Evolutionary conservation across 768 basidiomycete genomes (phyloP).

Genomic region (Boletus reticuloceps): DNA sequence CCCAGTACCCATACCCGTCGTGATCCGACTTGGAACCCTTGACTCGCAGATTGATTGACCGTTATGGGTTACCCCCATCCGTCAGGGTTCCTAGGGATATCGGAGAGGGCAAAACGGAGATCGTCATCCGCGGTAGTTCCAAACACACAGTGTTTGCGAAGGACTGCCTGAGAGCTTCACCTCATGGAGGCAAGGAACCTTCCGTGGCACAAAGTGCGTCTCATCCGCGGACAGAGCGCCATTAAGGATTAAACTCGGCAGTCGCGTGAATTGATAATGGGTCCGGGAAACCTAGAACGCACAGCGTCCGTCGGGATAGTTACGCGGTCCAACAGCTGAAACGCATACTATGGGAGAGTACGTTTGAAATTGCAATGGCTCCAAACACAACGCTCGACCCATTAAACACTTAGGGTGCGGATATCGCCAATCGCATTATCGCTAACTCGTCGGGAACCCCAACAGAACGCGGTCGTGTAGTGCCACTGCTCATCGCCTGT

Average conservation of each 20-base stretch:
- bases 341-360: background rate
- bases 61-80: background rate
- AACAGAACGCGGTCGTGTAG: background rate
- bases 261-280: background rate
- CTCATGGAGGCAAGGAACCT: constrained; percentile 1
- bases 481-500: background rate
- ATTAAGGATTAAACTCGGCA: background rate
- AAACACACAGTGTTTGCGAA: background rate
- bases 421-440: background rate
- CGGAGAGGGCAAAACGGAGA: background rate
- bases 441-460: background rate
- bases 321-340: background rate
- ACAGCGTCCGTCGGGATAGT: background rate
- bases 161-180: background rate
- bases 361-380: background rate
- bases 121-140: constrained; percentile 1
- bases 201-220: background rate
- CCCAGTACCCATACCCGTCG: constrained; percentile 1
- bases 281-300: background rate
- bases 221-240: constrained; percentile 17
- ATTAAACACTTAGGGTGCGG: background rate
- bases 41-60: background rate
- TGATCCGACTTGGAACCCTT: background rate
- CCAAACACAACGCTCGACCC: background rate
- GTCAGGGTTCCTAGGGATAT: background rate